Evolutionary conservation across 2,329 filamentous ascomycete species (phyloP).

Genomic region (Alternaria sp.): DNA sequence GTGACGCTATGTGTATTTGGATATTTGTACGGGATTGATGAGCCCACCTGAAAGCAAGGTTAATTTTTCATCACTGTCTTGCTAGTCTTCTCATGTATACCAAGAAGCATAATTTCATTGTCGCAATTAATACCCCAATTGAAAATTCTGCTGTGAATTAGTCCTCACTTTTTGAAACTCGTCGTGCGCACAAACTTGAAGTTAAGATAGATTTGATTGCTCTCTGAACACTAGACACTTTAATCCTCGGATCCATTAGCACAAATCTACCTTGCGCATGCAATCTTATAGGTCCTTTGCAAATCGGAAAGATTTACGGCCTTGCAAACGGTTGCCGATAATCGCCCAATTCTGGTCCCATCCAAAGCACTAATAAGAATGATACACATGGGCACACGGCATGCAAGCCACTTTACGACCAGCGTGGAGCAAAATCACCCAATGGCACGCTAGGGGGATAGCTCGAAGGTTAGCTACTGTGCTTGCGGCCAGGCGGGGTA

Average conservation of each 20-base stretch:
- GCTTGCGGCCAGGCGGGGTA: slow-evolving; percentile 4
- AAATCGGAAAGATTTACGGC: slow-evolving; percentile 7
- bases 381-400: background rate
- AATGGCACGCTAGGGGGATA: background rate
- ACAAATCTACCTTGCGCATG: background rate
- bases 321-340: background rate
- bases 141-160: slow-evolving; percentile 1
- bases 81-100: slow-evolving; percentile 43
- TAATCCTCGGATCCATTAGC: too few species aligned
- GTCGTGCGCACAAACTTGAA: too few species aligned
- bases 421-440: background rate
- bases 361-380: slow-evolving; percentile 2
- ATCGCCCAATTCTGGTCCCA: background rate
- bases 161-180: too few species aligned
- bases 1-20: slow-evolving; percentile 40
- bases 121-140: slow-evolving; percentile 31
- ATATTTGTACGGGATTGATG: slow-evolving; percentile 38
- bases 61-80: slow-evolving; percentile 42
- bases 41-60: slow-evolving; percentile 37
- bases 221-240: too few species aligned
- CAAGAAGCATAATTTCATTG: slow-evolving; percentile 44
- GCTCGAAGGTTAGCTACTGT: background rate
- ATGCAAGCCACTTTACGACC: slow-evolving; percentile 4
- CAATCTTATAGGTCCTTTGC: background rate
- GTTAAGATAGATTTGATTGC: too few species aligned